Conservation (phyloP, 2,329 filamentous ascomycete species). For the Fusarium marasasianum region DNA sequence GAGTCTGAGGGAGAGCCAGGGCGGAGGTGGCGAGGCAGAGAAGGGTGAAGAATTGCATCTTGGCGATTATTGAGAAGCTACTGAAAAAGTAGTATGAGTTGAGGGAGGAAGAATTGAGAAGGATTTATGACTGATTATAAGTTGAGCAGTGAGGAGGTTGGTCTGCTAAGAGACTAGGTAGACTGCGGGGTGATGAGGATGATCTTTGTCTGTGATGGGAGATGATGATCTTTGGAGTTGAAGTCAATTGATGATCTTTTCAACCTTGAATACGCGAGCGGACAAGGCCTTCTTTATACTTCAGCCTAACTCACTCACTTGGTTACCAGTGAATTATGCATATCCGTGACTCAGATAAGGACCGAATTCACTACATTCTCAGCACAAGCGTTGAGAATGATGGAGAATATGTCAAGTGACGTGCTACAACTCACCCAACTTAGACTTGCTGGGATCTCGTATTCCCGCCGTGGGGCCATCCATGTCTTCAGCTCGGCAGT, state of each 20-base stretch:
- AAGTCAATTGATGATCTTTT: constrained; percentile 6
- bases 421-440: constrained; percentile 22
- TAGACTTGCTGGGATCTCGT: constrained; percentile 30
- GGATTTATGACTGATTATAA: background rate
- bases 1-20: constrained; percentile 38
- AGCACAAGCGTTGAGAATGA: constrained; percentile 20
- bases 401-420: constrained; percentile 33
- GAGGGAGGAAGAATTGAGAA: background rate
- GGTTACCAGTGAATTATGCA: background rate
- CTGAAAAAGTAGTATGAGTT: background rate
- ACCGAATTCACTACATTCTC: constrained; percentile 34
- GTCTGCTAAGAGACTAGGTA: background rate
- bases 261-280: constrained; percentile 3
- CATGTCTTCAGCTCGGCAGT: constrained; percentile 21
- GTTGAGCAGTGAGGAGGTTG: constrained; percentile 16
- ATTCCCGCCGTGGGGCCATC: constrained; percentile 29
- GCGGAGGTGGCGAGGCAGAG: constrained; percentile 43
- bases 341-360: constrained; percentile 1
- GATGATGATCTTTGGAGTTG: constrained; percentile 17
- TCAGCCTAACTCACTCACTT: background rate
- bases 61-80: constrained; percentile 11
- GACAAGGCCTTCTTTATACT: constrained; percentile 30
- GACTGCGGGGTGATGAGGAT: constrained; percentile 16
- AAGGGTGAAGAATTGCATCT: constrained; percentile 41
- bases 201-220: constrained; percentile 28